phyloP scores from a whole-genome alignment of 176 grass and related monocot species.

The Oryza meridionalis region DNA sequence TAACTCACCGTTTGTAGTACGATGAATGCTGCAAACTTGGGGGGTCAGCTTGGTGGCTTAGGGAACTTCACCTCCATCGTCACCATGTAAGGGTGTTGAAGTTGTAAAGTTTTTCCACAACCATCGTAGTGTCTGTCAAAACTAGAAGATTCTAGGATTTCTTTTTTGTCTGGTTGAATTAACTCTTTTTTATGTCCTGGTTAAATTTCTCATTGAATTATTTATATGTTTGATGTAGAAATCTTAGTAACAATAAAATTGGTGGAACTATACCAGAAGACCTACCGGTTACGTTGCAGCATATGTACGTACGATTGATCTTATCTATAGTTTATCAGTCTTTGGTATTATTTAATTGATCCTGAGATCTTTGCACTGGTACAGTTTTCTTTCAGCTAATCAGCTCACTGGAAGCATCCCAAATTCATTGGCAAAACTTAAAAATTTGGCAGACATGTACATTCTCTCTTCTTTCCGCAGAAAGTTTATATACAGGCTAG shows the following conservation, averaged over 20 bases:
- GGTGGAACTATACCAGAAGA: constrained; percentile 93
- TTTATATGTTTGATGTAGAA: constrained; percentile 52
- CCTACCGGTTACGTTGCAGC: constrained; percentile 78
- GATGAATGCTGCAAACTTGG: constrained; percentile 90
- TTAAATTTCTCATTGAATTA: not conserved
- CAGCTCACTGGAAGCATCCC: constrained; percentile 98
- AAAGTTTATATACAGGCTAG: constrained; percentile 1
- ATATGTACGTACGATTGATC: constrained; percentile 56
- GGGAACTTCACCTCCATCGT: constrained; percentile 82
- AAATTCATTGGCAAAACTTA: constrained; percentile 77
- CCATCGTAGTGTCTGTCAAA: not conserved
- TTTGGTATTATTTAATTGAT: constrained; percentile 13
- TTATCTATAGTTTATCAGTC: not conserved
- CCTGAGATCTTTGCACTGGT: constrained; percentile 18
- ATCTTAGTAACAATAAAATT: constrained; percentile 98
- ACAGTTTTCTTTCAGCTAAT: constrained; percentile 95
- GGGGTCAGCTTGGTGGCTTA: constrained; percentile 79
- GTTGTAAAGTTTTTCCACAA: constrained; percentile 16
- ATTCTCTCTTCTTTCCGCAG: not conserved
- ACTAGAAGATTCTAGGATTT: not conserved
- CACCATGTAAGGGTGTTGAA: constrained; percentile 64
- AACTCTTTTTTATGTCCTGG: not conserved
- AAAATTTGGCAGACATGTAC: constrained; percentile 82
- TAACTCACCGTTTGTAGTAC: constrained; percentile 59
- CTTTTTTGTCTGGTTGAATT: constrained; percentile 5